Base-by-base conservation (phyloP, 441 rosid species). In the Erodium moschatum region DNA sequence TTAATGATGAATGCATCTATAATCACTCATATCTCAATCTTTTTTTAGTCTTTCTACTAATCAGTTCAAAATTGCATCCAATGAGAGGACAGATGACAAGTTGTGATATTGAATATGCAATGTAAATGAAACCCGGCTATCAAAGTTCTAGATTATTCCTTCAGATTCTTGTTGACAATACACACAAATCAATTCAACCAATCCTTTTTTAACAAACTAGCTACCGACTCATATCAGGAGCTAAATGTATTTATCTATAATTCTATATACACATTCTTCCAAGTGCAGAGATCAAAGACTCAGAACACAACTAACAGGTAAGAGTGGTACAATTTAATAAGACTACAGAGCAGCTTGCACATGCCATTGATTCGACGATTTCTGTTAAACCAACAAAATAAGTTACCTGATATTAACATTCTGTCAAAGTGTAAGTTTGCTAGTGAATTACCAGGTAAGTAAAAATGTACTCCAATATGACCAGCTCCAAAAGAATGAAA, bases 381-480 rank as follows among this genome's bases (percentile, higher is more conserved):
- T 3, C 40, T 3, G 8, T 5, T 54, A n/a, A 54, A 6, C 21
- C 9, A 5, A 16, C 1, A 6, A 10, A 15, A 16, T 16, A 18
- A 54, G 7, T 54, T 54, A 16, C 21, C 10, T 54, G 8, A 67
- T 19, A 11, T 18, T 8, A 60, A 54, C 46, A 29, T 58, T 64
- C 8, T 1, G 31, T 29, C 4, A 29, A 29, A 29, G 31, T 56
- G 24, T 20, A 73, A 72, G 67, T 44, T 35, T n/a, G 67, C 27
- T 31, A 8, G 46, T 10, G 5, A 21, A 86, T 58, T 86, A 94
- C 99, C 99, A 94, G 76, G 99, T 91, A 48, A 89, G 99, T n/a
- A 91, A 82, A 81, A 91, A 91, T 15, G 96, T 86, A 78, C 97
- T 90, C 99, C 99, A 94, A 77, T 94, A 94, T n/a, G 97, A 88